phyloP scores from a whole-genome alignment of 139 green algal species.

The Auxenochlorella protothecoides region DNA sequence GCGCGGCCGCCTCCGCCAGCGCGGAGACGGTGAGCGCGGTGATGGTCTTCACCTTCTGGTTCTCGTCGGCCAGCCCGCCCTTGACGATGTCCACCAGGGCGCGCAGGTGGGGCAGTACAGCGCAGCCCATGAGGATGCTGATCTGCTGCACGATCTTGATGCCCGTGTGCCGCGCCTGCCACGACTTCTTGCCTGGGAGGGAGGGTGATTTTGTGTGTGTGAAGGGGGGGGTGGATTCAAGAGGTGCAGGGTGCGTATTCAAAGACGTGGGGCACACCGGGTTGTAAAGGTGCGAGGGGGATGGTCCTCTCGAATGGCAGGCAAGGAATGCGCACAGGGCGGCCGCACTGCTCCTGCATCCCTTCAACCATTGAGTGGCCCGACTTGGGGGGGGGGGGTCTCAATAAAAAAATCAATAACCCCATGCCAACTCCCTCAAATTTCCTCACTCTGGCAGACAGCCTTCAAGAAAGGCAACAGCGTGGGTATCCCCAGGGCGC shows the following conservation, averaged over 20 bases:
- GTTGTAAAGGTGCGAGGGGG: not conserved
- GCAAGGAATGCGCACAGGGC: no score
- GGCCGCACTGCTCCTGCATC: no score
- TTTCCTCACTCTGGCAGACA: conserved; percentile 95
- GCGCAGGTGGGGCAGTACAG: conserved; percentile 93
- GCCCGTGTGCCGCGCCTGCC: conserved; percentile 84
- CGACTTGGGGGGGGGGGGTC: no score
- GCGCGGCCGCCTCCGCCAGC: conserved; percentile 87
- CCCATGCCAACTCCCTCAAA: conserved; percentile 56
- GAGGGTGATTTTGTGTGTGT: no score
- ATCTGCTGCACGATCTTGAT: conserved; percentile 99
- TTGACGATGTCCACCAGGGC: conserved; percentile 95
- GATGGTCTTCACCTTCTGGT: conserved; percentile 92
- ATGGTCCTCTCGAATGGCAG: no score
- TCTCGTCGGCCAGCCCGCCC: conserved; percentile 66
- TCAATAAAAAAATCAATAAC: no score
- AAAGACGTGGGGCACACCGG: no score
- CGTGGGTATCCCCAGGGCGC: conserved; percentile 88
- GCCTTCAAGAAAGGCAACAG: conserved; percentile 98
- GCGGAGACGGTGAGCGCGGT: conserved; percentile 86
- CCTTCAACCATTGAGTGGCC: no score
- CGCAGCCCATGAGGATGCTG: conserved; percentile 94
- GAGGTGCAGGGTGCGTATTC: no score
- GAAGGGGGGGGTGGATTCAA: no score
- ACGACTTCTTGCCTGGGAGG: conserved; percentile 4